phyloP scores from a whole-genome alignment of 768 basidiomycete species.

The Calocera viscosa region DNA sequence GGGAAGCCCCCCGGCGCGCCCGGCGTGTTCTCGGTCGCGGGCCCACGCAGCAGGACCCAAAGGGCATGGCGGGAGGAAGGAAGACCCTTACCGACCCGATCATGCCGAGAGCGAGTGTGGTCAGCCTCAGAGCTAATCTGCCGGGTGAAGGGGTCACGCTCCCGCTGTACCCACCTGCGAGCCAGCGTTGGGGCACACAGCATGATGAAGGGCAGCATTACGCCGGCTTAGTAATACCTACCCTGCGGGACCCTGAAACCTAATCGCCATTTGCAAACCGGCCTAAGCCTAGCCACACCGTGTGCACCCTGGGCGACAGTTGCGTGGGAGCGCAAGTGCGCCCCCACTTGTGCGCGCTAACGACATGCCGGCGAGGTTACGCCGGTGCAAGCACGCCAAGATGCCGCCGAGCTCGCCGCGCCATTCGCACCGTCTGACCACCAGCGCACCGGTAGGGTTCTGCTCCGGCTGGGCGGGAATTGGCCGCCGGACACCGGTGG shows the following conservation, averaged over 20 bases:
- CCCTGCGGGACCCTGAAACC: conserved; percentile 6
- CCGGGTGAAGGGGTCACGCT: neutral
- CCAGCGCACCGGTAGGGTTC: no score
- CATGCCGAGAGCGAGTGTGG: neutral
- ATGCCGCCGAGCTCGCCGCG: no score
- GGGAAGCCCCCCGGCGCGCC: neutral
- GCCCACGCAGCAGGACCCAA: neutral
- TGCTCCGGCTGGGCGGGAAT: neutral
- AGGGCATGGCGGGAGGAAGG: neutral
- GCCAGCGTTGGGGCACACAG: neutral
- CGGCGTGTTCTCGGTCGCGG: neutral
- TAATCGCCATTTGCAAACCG: neutral
- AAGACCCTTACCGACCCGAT: neutral
- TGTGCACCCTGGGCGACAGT: neutral
- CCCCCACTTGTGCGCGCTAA: no score
- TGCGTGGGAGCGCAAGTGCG: neutral
- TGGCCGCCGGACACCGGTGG: neutral
- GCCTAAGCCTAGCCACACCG: neutral
- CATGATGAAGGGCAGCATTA: neutral
- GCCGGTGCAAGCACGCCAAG: no score
- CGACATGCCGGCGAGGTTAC: no score
- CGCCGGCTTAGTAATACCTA: neutral
- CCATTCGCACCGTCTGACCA: no score
- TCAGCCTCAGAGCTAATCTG: neutral
- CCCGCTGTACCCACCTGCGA: no score